Conservation (phyloP, 805 yeast genomes). For the Nakazawaea wyomingensis region DNA sequence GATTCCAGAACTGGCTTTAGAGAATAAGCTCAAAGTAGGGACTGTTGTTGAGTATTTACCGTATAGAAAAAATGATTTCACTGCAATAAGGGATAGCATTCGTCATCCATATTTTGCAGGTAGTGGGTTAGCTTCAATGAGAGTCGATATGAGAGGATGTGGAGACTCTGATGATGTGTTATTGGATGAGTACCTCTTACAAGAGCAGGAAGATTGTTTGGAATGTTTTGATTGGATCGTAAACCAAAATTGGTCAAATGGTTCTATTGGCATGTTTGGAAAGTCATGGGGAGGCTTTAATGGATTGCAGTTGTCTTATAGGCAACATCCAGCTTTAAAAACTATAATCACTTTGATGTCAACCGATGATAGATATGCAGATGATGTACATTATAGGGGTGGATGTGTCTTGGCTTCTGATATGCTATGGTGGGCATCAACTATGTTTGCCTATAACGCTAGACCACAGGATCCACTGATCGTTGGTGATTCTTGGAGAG, state of each 20-base stretch:
- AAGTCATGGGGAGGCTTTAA: conserved; percentile 48
- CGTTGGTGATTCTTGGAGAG: conserved; percentile 34
- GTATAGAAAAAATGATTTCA: conserved; percentile 38
- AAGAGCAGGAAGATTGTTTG: conserved; percentile 40
- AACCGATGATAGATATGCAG: conserved; percentile 42
- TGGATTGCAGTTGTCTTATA: conserved; percentile 39
- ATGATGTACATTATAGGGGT: conserved; percentile 46
- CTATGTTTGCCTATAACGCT: conserved; percentile 38
- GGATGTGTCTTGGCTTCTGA: conserved; percentile 40
- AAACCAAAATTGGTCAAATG: conserved; percentile 38
- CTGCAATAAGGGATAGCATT: conserved; percentile 38
- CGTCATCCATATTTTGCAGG: conserved; percentile 44
- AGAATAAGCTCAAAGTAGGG: conserved; percentile 27
- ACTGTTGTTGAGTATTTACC: conserved; percentile 40
- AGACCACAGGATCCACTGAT: conserved; percentile 41
- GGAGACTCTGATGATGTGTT: conserved; percentile 38
- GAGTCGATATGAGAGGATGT: conserved; percentile 43
- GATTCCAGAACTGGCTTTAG: conserved; percentile 34
- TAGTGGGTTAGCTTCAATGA: conserved; percentile 37
- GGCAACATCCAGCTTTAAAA: conserved; percentile 42
- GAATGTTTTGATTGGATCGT: conserved; percentile 39
- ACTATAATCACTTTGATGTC: conserved; percentile 39
- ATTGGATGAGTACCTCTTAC: conserved; percentile 35
- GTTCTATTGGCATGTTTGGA: conserved; percentile 41
- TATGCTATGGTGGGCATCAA: conserved; percentile 48